phyloP scores from a whole-genome alignment of 805 yeast genomes.

The Monosporozyma siamensis region DNA sequence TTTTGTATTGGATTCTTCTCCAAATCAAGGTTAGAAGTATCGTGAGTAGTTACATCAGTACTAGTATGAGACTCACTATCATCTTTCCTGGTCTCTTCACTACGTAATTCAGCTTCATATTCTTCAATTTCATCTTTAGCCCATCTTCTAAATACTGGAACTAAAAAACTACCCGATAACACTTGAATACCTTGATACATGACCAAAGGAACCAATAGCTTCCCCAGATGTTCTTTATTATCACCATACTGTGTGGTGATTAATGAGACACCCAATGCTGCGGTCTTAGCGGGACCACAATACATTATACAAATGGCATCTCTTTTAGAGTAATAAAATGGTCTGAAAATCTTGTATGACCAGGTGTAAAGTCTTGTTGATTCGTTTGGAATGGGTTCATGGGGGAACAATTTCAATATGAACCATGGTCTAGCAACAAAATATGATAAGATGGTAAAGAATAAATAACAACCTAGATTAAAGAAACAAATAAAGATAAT shows the following conservation, averaged over 20 bases:
- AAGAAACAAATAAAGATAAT: slow-evolving; percentile 73
- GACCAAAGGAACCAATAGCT: slow-evolving; percentile 70
- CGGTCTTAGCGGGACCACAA: slow-evolving; percentile 91
- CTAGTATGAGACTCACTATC: slow-evolving; percentile 4
- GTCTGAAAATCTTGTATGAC: slow-evolving; percentile 35
- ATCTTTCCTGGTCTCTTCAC: slow-evolving; percentile 2
- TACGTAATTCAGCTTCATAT: slow-evolving; percentile 7
- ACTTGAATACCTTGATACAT: slow-evolving; percentile 85
- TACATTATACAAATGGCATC: slow-evolving; percentile 76
- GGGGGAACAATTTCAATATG: slow-evolving; percentile 35
- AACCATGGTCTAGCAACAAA: slow-evolving; percentile 51
- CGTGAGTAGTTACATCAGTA: neutral
- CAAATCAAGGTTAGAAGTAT: neutral
- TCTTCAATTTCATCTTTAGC: slow-evolving; percentile 24
- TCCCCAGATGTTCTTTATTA: slow-evolving; percentile 51
- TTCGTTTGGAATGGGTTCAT: slow-evolving; percentile 38
- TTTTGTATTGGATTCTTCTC: neutral
- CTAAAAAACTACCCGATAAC: slow-evolving; percentile 64
- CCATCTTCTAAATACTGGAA: slow-evolving; percentile 64
- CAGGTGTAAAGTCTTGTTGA: slow-evolving; percentile 38
- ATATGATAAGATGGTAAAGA: slow-evolving; percentile 62
- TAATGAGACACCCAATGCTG: slow-evolving; percentile 81
- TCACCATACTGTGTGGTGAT: slow-evolving; percentile 74
- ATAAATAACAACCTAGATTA: slow-evolving; percentile 68
- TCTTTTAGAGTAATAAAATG: slow-evolving; percentile 58